Base-by-base conservation (phyloP, 129 eudicot species). In the Flaveria bidentis region DNA sequence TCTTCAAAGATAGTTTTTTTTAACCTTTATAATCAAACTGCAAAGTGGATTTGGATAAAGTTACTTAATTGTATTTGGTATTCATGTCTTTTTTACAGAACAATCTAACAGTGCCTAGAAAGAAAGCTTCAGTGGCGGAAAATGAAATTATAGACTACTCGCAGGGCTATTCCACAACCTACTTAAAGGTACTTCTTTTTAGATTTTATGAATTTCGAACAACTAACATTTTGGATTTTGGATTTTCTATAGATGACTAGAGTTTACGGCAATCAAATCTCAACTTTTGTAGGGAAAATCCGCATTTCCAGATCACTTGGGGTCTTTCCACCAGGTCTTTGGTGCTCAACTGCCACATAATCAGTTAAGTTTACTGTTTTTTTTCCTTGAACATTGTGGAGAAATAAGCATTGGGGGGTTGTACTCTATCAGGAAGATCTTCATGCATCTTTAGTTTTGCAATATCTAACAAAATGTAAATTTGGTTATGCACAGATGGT, bases 151-250 rank as follows among this genome's bases (percentile, higher is more conserved):
- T 74, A 57, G 96, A 90, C 71, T 87, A 69, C 77, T 90, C 96
- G 16, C 90, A 87, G 69, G 92, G 90, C 76, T 81, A 85, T 66
- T 87, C 96, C 30, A 74, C 92, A 25, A 90, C 96, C 77, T 91
- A 80, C 55, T 90, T 79, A 81, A 77, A 85, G 88, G 92, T 84
- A 89, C 25, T 51, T 33, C n/a, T 4, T 45, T 66, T 4, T 1
- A 12, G 56, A 11, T 1, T 75, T 28, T 22, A 30, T 30, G 0
- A 30, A 30, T 30, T 30, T 30, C 4, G 36, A 30, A 30, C 36
- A 30, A 30, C 36, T 30, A 30, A 0, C 36, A 30, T 3, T 30
- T 30, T 30, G 4, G 5, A 30, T 30, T 30, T 30, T 30, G 36
- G 36, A 30, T 30, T 30, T 30, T 30, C 36, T 30, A 30, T 30